phyloP scores from a whole-genome alignment of 495 filamentous ascomycete genomes.

The Penicillium turbatum region DNA sequence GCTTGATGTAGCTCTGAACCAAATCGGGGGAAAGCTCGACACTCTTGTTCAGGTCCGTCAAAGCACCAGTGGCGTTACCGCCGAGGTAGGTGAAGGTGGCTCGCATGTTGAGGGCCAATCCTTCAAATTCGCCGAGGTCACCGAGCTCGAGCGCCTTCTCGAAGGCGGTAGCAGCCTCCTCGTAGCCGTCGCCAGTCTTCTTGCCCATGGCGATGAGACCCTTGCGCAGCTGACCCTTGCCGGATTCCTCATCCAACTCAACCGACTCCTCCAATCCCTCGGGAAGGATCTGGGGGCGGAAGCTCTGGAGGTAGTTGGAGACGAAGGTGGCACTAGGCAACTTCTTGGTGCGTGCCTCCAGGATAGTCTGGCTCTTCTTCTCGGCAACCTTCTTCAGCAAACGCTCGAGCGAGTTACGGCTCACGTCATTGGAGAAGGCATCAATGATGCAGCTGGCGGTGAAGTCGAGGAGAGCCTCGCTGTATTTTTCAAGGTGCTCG shows the following conservation, averaged over 20 bases:
- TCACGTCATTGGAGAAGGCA: constrained; percentile 82
- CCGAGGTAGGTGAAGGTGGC: constrained; percentile 92
- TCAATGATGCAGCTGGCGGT: constrained; percentile 99
- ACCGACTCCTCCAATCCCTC: constrained; percentile 74
- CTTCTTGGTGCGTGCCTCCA: constrained; percentile 72
- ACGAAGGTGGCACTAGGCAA: constrained; percentile 94
- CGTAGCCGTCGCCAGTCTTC: constrained; percentile 85
- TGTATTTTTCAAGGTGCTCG: constrained; percentile 84
- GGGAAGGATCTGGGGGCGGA: constrained; percentile 74
- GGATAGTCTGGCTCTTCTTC: constrained; percentile 79
- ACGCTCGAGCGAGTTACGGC: constrained; percentile 84
- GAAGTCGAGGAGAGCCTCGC: constrained; percentile 93
- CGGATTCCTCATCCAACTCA: constrained; percentile 71
- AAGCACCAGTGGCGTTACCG: constrained; percentile 77
- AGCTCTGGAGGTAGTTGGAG: constrained; percentile 98
- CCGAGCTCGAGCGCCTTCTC: constrained; percentile 79
- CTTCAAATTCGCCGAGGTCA: constrained; percentile 74
- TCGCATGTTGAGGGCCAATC: constrained; percentile 89
- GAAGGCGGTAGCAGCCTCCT: constrained; percentile 78
- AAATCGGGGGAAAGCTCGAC: constrained; percentile 80
- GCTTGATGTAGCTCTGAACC: constrained; percentile 97
- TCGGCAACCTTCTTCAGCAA: constrained; percentile 97
- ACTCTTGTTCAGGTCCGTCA: constrained; percentile 83
- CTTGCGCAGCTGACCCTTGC: constrained; percentile 77
- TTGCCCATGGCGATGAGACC: constrained; percentile 75